A percentile compares a stretch with the other conserved stretches of the same genome.
phyloP scores from a whole-genome alignment of 805 yeast species.

The Grigorovia humatica region DNA sequence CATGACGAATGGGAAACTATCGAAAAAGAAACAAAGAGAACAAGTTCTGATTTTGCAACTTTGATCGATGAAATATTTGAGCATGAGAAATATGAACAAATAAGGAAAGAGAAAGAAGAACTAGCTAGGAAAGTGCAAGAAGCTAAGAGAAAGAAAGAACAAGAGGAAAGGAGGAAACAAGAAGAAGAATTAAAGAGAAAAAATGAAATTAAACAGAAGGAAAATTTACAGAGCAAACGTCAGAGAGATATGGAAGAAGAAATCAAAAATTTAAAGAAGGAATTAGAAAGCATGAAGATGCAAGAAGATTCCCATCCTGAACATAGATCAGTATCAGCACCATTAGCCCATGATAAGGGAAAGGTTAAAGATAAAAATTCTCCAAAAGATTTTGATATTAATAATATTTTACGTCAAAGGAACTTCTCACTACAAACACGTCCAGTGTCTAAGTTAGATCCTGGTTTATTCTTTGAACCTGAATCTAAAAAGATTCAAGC shows the following conservation, averaged over 20 bases:
- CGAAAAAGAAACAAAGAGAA: conserved; percentile 63
- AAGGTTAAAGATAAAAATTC: conserved; percentile 12
- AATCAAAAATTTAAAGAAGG: conserved; percentile 13
- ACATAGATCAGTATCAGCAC: conserved; percentile 33
- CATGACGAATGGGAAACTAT: conserved; percentile 56
- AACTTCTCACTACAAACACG: conserved; percentile 32
- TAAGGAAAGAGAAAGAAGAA: conserved; percentile 41
- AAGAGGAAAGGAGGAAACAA: conserved; percentile 25
- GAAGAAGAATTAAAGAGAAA: conserved; percentile 16
- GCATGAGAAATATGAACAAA: conserved; percentile 54
- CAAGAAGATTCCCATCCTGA: conserved; percentile 9
- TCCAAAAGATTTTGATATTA: conserved; percentile 17
- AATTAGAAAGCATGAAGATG: conserved; percentile 6
- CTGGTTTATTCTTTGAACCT: conserved; percentile 29
- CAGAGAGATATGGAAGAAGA: conserved; percentile 22
- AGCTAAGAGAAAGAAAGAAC: conserved; percentile 36
- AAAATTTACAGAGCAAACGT: conserved; percentile 15
- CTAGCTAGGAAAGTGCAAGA: conserved; percentile 35
- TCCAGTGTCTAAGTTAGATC: conserved; percentile 36
- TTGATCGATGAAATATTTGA: conserved; percentile 68
- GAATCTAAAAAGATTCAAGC: conserved; percentile 3
- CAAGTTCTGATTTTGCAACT: conserved; percentile 69
- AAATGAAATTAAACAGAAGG: conserved; percentile 14
- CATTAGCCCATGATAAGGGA: conserved; percentile 16
- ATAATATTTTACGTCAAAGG: conserved; percentile 27